A percentile compares a stretch with the other conserved stretches of the same genome.
Evolutionary conservation across 2,329 filamentous ascomycete species (phyloP).

Genomic region (Alternaria novae-zelandiae): DNA sequence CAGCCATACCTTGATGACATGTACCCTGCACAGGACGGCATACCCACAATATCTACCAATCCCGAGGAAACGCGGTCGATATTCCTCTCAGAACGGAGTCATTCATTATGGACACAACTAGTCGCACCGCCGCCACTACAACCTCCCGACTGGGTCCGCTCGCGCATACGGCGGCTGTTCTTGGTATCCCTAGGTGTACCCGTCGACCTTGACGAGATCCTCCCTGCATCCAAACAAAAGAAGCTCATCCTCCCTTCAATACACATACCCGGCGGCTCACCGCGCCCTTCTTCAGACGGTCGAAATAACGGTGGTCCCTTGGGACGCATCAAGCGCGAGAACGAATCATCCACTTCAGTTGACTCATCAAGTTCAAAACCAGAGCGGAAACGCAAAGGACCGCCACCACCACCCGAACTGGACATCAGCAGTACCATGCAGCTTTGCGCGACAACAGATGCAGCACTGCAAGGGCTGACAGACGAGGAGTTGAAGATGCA

Average conservation of each 20-base stretch:
- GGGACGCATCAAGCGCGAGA: slow-evolving; percentile 48
- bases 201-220: slow-evolving; percentile 94
- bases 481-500: slow-evolving; percentile 77
- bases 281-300: slow-evolving; percentile 47
- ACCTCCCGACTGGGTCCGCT: slow-evolving; percentile 97
- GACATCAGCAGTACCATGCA: slow-evolving; percentile 80
- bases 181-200: slow-evolving; percentile 95
- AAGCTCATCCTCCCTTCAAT: slow-evolving; percentile 92
- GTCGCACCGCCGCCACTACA: slow-evolving; percentile 93
- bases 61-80: slow-evolving; percentile 38
- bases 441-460: slow-evolving; percentile 82
- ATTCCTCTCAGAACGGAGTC: slow-evolving; percentile 81
- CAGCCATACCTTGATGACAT: slow-evolving; percentile 68
- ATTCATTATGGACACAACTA: slow-evolving; percentile 94
- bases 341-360: slow-evolving; percentile 48
- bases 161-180: slow-evolving; percentile 91
- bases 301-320: slow-evolving; percentile 41
- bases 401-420: slow-evolving; percentile 73
- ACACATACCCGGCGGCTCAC: slow-evolving; percentile 46
- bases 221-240: slow-evolving; percentile 97
- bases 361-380: slow-evolving; percentile 46
- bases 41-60: slow-evolving; percentile 53
- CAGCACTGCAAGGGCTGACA: slow-evolving; percentile 80
- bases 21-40: slow-evolving; percentile 58
- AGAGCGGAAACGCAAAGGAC: slow-evolving; percentile 60